Evolutionary conservation across 1,284 basidiomycete genomes (phyloP).

Genomic region (Tetrapyrgos nigripes): DNA sequence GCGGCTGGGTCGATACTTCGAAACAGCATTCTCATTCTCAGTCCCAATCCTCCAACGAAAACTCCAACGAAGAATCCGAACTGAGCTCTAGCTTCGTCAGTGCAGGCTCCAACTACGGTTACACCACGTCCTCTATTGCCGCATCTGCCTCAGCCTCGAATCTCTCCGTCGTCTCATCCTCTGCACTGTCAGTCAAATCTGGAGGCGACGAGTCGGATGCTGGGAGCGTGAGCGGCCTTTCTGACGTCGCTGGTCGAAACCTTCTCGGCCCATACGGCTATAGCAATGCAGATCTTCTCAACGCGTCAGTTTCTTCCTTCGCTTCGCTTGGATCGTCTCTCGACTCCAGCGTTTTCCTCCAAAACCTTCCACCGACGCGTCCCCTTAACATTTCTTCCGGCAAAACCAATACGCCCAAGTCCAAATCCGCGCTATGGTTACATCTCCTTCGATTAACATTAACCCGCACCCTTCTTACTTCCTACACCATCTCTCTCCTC

Average conservation of each 20-base stretch:
- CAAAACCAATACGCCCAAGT: constrained; percentile 33
- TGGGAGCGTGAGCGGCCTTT: too few relatives aligned
- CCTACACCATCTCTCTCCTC: constrained; percentile 85
- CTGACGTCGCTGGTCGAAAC: neutral
- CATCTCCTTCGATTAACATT: constrained; percentile 86
- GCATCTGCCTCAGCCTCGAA: neutral
- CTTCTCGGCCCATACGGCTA: too few relatives aligned
- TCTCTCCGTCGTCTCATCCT: neutral
- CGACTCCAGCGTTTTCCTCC: neutral
- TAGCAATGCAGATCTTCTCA: too few relatives aligned
- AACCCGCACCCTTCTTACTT: constrained; percentile 83
- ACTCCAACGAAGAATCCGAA: neutral
- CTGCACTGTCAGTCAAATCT: neutral
- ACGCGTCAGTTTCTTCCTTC: neutral
- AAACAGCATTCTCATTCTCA: neutral
- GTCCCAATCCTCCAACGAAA: too few relatives aligned
- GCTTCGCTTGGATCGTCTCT: neutral
- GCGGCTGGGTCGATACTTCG: constrained; percentile 58
- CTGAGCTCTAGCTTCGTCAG: neutral
- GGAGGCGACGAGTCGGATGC: neutral
- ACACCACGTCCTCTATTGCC: neutral
- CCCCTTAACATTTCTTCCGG: neutral
- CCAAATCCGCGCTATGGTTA: constrained; percentile 80
- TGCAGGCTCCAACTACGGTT: neutral
- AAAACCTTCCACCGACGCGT: neutral